Percentiles rank a stretch among this genome's conserved stretches.
phyloP scores from a whole-genome alignment of 768 basidiomycete species.

The Tylopilus subfusipes region DNA sequence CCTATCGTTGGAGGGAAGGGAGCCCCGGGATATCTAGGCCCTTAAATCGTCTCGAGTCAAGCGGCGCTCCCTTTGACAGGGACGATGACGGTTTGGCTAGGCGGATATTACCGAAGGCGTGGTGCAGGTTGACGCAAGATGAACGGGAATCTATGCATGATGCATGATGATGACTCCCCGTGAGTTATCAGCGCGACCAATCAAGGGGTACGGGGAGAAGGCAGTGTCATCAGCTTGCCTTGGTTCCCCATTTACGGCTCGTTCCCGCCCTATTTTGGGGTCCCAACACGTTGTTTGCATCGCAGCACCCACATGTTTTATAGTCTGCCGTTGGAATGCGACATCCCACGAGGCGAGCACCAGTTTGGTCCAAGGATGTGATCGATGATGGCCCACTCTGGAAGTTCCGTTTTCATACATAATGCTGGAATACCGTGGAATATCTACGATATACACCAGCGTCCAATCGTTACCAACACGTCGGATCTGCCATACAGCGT shows the following conservation, averaged over 20 bases:
- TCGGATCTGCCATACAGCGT: conserved; percentile 20
- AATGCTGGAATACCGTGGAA: conserved; percentile 26
- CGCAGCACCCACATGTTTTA: conserved; percentile 32
- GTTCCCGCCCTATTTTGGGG: conserved; percentile 26
- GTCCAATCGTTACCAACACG: conserved; percentile 16
- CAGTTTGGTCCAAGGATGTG: conserved; percentile 19
- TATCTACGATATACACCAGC: conserved; percentile 23
- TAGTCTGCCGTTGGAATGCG: conserved; percentile 16
- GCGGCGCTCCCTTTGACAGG: conserved; percentile 20
- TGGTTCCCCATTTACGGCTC: conserved; percentile 15
- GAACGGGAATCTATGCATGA: conserved; percentile 35
- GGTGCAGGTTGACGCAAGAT: conserved; percentile 26
- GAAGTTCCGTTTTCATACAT: conserved; percentile 28
- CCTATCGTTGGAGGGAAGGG: conserved; percentile 11
- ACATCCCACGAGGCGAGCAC: conserved; percentile 30
- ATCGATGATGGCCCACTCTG: conserved; percentile 20
- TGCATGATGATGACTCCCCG: conserved; percentile 29
- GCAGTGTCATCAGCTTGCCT: conserved; percentile 27
- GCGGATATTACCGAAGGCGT: conserved; percentile 37
- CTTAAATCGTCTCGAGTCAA: conserved; percentile 29
- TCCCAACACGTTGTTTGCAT: conserved; percentile 32
- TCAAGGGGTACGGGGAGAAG: conserved; percentile 29
- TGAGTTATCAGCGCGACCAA: conserved; percentile 32
- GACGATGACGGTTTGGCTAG: conserved; percentile 20
- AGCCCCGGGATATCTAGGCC: not conserved